These are phyloP conservation scores for Rhizopogon vulgaris DNA, from an alignment of 768 basidiomycete genomes.

Conservation along the genomic window DNA sequence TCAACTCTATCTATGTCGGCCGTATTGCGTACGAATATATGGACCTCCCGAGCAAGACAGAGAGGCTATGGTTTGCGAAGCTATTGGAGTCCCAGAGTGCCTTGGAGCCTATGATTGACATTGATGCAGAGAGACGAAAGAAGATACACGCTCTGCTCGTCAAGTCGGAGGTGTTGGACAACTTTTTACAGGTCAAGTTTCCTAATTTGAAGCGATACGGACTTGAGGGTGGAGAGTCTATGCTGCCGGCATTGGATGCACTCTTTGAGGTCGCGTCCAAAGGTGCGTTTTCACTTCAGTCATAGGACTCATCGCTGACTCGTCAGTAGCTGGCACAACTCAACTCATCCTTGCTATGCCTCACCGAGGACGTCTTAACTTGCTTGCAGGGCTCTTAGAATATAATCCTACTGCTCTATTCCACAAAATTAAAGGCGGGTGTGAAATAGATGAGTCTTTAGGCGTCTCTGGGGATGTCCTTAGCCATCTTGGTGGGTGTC, in stretches of 20 bases:
- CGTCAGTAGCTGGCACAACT: slow-evolving; percentile 50
- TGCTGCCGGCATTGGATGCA: slow-evolving; percentile 82
- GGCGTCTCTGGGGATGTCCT: slow-evolving; percentile 80
- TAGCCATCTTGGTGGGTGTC: slow-evolving; percentile 64
- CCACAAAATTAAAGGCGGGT: slow-evolving; percentile 81
- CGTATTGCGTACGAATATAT: slow-evolving; percentile 90
- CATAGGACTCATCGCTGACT: not conserved
- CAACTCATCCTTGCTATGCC: slow-evolving; percentile 82
- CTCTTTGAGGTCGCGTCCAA: slow-evolving; percentile 64
- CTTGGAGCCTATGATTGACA: slow-evolving; percentile 24
- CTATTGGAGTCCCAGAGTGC: slow-evolving; percentile 56
- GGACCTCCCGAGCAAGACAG: slow-evolving; percentile 82
- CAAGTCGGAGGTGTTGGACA: slow-evolving; percentile 75
- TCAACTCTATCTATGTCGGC: slow-evolving; percentile 73
- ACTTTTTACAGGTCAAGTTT: slow-evolving; percentile 82
- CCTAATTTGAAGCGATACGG: slow-evolving; percentile 86
- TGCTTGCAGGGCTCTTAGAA: slow-evolving; percentile 72
- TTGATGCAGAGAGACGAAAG: slow-evolving; percentile 35
- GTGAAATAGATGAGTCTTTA: slow-evolving; percentile 60
- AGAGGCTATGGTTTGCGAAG: slow-evolving; percentile 85
- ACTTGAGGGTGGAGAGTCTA: slow-evolving; percentile 89
- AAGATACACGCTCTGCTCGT: slow-evolving; percentile 66
- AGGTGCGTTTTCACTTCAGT: slow-evolving; percentile 29
- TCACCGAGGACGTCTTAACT: slow-evolving; percentile 81
- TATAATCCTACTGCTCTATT: slow-evolving; percentile 67